Evolutionary conservation across 768 basidiomycete species (phyloP).

Genomic region (Asterophora lycoperdoides): DNA sequence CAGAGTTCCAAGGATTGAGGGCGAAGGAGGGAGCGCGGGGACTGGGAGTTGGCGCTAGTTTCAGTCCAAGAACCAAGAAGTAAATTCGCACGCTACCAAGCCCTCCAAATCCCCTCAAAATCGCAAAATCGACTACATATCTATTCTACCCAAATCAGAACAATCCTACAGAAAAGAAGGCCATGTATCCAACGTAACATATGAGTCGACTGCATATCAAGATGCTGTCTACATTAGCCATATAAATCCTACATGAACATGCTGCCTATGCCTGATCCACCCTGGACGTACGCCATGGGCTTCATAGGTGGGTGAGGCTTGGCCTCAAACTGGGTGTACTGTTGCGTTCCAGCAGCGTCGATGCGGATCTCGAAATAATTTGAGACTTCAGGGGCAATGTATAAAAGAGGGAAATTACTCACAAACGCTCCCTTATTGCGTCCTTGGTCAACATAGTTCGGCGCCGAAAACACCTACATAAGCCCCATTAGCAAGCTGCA

Average conservation of each 20-base stretch:
- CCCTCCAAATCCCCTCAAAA: too few relatives aligned
- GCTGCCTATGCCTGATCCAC: conserved; percentile 61
- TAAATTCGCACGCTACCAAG: neutral
- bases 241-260: conserved; percentile 57
- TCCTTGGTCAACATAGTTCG: conserved; percentile 90
- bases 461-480: conserved; percentile 82
- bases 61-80: neutral
- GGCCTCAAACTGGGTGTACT: conserved; percentile 82
- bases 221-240: neutral
- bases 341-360: conserved; percentile 65
- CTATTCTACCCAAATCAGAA: too few relatives aligned
- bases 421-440: conserved; percentile 93
- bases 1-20: neutral
- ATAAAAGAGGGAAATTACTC: conserved; percentile 25
- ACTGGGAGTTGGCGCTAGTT: too few relatives aligned
- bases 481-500: conserved; percentile 12
- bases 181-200: too few relatives aligned
- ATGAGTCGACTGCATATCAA: neutral
- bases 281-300: conserved; percentile 86
- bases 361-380: conserved; percentile 64
- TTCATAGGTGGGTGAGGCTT: conserved; percentile 84
- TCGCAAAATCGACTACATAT: too few relatives aligned
- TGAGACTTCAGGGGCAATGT: conserved; percentile 1
- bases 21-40: too few relatives aligned
- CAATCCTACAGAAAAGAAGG: too few relatives aligned